Evolutionary conservation across 306 rosid genomes (phyloP), one percentile per base, ranked within the genome.

Genomic region (Begonia masoniana): DNA sequence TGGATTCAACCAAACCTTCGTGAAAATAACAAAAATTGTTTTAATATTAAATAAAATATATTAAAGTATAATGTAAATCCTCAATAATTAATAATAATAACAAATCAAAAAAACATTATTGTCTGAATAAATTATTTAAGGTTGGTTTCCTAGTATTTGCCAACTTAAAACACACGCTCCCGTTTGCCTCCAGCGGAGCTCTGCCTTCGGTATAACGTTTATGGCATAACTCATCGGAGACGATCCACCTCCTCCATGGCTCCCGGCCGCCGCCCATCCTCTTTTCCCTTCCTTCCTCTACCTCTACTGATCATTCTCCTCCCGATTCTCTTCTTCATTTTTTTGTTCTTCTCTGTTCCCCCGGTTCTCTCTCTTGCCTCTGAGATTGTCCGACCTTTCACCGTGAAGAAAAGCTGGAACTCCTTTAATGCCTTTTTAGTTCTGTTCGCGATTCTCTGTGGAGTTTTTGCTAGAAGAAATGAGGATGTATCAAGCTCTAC

Each of bases 341-440:
- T 89, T 66, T 73, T 89, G 58, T 74, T 82, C 75, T 51, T 72
- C 50, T 57, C 80, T 9, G 50, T 89, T 48, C 91, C 87, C 43
- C 78, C 85, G 0, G 51, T 85, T 36, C 71, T 89, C 39, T 72
- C 97, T 9, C 43, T 79, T 65, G 62, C 82, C 16, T 52, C 77
- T 31, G 71, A 68, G 10, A 15, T 73, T 12, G 61, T 78, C 55
- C 83, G 81, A 14, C 85, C 89, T 0, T 41, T 59, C 13, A 58
- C 82, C 10, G 80, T 82, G 54, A 89, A 75, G 65, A 82, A 64
- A 19, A 75, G 85, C 68, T 82, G 94, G 95, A 84, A 85, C 68
- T 89, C 81, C 31, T 60, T 89, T 66, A 85, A 76, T 63, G 68
- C 82, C 10, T 55, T 82, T 23, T 81, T 89, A 26, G 94, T 85